Conservation (phyloP, 805 yeast species). For the Cyberlindnera samutprakarnensis region DNA sequence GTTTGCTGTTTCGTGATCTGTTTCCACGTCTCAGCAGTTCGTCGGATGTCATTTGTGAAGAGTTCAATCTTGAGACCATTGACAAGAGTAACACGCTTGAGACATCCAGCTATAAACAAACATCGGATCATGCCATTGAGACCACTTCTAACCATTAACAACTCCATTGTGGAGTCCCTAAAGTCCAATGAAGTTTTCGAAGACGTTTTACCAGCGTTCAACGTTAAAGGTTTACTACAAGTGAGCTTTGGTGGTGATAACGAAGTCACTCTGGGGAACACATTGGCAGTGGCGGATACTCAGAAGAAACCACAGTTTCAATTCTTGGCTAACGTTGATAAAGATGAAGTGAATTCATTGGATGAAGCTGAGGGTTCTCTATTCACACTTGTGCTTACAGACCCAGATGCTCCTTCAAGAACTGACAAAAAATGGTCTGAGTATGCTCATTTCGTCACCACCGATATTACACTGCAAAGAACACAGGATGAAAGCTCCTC, state of each 20-base stretch:
- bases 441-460: constrained; percentile 65
- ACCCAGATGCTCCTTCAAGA: constrained; percentile 90
- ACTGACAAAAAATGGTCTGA: constrained; percentile 85
- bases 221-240: constrained; percentile 38
- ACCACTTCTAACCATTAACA: constrained; percentile 21
- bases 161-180: constrained; percentile 29
- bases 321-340: constrained; percentile 37
- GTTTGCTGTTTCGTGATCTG: too few species aligned
- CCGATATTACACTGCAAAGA: constrained; percentile 42
- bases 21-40: too few species aligned
- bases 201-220: constrained; percentile 29
- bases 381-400: constrained; percentile 76
- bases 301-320: constrained; percentile 62
- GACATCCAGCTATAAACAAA: too few species aligned
- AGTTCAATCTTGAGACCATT: too few species aligned
- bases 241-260: constrained; percentile 50
- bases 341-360: constrained; percentile 9
- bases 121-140: constrained; percentile 15
- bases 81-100: too few species aligned
- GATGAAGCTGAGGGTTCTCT: constrained; percentile 32
- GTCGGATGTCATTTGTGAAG: too few species aligned
- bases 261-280: constrained; percentile 77
- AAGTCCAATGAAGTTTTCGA: constrained; percentile 34
- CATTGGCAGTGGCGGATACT: constrained; percentile 55
- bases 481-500: constrained; percentile 28